phyloP scores from a whole-genome alignment of 2,329 filamentous ascomycete species.

The Penicillium crustosum region DNA sequence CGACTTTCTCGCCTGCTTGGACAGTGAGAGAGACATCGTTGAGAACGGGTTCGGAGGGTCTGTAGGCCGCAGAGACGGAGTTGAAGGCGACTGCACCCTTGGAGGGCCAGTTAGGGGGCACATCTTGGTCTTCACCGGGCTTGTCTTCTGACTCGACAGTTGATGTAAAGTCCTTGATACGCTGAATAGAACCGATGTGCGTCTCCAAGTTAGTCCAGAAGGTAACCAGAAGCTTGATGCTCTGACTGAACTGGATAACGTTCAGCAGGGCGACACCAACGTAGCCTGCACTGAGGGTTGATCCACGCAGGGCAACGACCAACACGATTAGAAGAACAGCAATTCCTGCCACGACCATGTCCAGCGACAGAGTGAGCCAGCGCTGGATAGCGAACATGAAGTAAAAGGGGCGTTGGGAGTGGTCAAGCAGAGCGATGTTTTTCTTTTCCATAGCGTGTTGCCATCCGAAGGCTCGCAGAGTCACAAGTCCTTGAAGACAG shows the following conservation, averaged over 20 bases:
- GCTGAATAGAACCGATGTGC: conserved; percentile 56
- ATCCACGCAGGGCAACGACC: conserved; percentile 47
- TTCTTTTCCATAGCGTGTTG: conserved; percentile 44
- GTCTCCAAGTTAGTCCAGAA: conserved; percentile 61
- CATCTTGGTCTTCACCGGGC: conserved; percentile 40
- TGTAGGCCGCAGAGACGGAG: conserved; percentile 48
- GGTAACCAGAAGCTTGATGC: conserved; percentile 52
- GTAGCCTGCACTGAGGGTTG: conserved; percentile 47
- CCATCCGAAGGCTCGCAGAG: conserved; percentile 60
- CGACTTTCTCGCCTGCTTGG: conserved; percentile 42
- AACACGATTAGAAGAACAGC: conserved; percentile 52
- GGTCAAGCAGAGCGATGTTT: conserved; percentile 52
- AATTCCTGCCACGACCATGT: conserved; percentile 51
- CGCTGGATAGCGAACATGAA: conserved; percentile 58
- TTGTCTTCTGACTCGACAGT: conserved; percentile 48
- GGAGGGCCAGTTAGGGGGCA: conserved; percentile 46
- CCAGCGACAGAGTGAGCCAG: conserved; percentile 56
- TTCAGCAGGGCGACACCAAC: conserved; percentile 56
- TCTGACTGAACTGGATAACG: conserved; percentile 54
- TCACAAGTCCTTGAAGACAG: conserved; percentile 56
- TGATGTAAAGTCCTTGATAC: conserved; percentile 55
- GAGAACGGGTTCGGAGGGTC: conserved; percentile 41
- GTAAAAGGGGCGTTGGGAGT: conserved; percentile 59
- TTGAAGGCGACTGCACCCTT: conserved; percentile 46
- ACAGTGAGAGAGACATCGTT: conserved; percentile 50